Base-by-base conservation (phyloP, 2,329 filamentous ascomycete species). In the Botrytis byssoidea region DNA sequence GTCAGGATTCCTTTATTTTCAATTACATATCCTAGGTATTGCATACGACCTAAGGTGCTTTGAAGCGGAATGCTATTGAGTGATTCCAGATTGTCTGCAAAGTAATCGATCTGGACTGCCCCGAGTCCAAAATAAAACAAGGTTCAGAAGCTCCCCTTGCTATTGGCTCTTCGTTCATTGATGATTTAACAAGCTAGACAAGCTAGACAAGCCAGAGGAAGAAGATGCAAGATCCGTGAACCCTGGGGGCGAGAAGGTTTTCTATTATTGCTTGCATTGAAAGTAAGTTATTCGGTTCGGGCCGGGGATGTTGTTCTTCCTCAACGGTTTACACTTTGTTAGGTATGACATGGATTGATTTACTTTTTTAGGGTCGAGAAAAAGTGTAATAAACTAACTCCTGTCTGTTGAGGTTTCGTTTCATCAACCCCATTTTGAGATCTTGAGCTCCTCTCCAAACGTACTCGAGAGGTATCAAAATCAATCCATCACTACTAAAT, bases 251-350 rank as follows among this genome's bases (percentile, higher is more conserved):
- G 48, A 18, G 40, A 57, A 42, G 25, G 32, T 14, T n/a, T 42
- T 48, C 42, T 40, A 48, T 57, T 29, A 48, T 46, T 67, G 70
- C 16, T 37, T 32, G 51, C 29, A 59, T 66, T 20, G 7, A 46
- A 63, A 51, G 55, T 42, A 69, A 37, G 22, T 29, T 73, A 8
- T 60, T 60, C 64, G 71, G 64, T 65, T 68, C 71, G 71, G 64
- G 71, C 55, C 71, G 64, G 71, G 51, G 4, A 22, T 29, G 25
- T 37, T 55, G 51, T 60, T 69, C 42, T 42, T 25, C 48, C 55
- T 61, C 64, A 73, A 73, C 71, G 55, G 71, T 61, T 57, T 44
- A 59, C 37, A 12, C 22, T 18, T 18, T 57, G 57, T 71, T 29
- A 10, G 20, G 46, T 48, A 16, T 25, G 37, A 66, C 32, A 67